phyloP scores from a whole-genome alignment of 208 protist species.

The Blechomonas ayalai region DNA sequence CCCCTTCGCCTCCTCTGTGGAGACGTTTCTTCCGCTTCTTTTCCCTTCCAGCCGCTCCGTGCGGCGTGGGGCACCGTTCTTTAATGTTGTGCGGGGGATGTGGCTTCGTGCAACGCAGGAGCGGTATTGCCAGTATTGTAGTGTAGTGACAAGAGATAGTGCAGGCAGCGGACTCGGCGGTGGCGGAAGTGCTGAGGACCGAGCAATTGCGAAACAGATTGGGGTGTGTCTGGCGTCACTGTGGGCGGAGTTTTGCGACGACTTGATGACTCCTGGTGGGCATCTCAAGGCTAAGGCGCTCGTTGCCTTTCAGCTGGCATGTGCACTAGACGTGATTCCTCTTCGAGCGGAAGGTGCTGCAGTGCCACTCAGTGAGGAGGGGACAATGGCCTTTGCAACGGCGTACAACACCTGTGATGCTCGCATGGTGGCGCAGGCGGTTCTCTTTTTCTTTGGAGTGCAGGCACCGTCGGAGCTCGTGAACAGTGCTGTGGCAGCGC shows the following conservation, averaged over 20 bases:
- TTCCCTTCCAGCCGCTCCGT: conserved; percentile 9
- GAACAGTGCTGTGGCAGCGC: neutral
- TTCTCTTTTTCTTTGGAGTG: conserved; percentile 3
- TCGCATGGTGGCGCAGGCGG: conserved; percentile 5
- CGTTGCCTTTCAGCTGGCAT: conserved; percentile 12
- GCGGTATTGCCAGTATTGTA: no score
- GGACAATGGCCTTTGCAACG: conserved; percentile 1
- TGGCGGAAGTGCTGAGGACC: no score
- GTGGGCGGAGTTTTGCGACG: neutral
- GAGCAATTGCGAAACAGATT: no score
- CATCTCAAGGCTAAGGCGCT: conserved; percentile 18
- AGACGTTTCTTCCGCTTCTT: conserved; percentile 20
- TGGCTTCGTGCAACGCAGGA: conserved; percentile 12
- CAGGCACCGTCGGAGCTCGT: conserved; percentile 6
- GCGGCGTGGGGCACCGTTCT: no score
- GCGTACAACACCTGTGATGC: neutral
- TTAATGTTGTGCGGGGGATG: conserved; percentile 9
- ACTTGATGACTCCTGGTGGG: conserved; percentile 6
- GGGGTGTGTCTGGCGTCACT: conserved; percentile 10
- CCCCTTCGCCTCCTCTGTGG: conserved; percentile 8
- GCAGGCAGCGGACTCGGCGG: no score
- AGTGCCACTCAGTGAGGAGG: no score
- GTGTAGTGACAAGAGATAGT: no score
- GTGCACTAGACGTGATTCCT: conserved; percentile 1
- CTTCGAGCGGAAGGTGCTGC: no score